phyloP scores from a whole-genome alignment of 768 basidiomycete genomes.

The Coprinopsis cinerea region DNA sequence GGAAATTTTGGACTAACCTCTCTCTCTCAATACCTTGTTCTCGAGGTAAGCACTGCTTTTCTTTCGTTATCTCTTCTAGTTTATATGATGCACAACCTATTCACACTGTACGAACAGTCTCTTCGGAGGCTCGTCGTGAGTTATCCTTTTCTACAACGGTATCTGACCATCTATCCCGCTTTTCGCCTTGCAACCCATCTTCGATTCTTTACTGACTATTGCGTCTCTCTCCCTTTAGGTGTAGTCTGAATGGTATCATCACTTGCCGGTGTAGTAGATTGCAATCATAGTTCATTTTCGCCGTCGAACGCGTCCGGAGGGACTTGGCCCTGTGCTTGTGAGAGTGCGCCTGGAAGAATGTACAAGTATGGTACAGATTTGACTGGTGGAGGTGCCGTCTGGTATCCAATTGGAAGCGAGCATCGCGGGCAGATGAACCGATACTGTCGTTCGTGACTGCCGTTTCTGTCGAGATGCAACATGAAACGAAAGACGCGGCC shows the following conservation, averaged over 20 bases:
- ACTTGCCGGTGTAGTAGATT: no score
- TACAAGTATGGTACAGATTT: constrained; percentile 79
- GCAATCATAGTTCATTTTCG: constrained; percentile 29
- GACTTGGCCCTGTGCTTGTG: constrained; percentile 83
- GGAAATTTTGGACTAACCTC: neutral
- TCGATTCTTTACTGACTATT: neutral
- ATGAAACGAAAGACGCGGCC: neutral
- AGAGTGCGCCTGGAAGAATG: constrained; percentile 74
- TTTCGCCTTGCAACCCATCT: constrained; percentile 1
- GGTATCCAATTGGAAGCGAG: constrained; percentile 67
- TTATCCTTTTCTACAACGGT: constrained; percentile 72
- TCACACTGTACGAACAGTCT: constrained; percentile 71
- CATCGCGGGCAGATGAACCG: constrained; percentile 67
- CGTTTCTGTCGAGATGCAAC: constrained; percentile 33
- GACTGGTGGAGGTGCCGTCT: constrained; percentile 66
- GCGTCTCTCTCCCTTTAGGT: neutral
- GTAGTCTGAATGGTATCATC: no score
- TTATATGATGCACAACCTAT: constrained; percentile 53
- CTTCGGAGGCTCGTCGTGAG: constrained; percentile 41
- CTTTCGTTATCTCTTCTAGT: constrained; percentile 17
- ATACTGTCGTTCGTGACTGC: constrained; percentile 72
- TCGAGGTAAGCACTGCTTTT: constrained; percentile 19
- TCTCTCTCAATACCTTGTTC: neutral
- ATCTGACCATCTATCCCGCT: constrained; percentile 49
- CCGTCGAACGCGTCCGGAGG: constrained; percentile 79